Evolutionary conservation across 2,329 filamentous ascomycete genomes (phyloP).

Genomic region (Sclerotinia nivalis): DNA sequence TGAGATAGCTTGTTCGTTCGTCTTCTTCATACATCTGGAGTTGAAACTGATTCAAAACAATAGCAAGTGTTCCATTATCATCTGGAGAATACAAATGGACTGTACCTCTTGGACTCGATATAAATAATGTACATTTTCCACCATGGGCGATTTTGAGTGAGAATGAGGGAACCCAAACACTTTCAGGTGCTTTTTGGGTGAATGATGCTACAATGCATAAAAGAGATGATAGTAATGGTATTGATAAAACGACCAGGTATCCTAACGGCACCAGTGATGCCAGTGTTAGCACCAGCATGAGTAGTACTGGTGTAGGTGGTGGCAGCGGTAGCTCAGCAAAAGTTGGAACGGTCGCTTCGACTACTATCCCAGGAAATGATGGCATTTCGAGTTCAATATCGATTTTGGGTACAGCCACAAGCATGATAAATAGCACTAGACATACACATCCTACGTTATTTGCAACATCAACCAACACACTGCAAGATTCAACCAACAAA

Average conservation of each 20-base stretch:
- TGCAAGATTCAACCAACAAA: background rate
- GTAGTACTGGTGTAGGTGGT: background rate
- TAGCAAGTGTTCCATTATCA: conserved; percentile 11
- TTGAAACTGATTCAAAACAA: background rate
- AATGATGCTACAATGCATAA: conserved; percentile 1
- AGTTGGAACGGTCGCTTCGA: background rate
- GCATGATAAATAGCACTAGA: background rate
- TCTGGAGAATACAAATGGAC: conserved; percentile 5
- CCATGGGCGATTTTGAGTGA: conserved; percentile 17
- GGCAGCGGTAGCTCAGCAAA: background rate
- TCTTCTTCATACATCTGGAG: background rate
- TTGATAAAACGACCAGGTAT: conserved; percentile 3
- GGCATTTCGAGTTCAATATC: background rate
- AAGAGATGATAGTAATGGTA: background rate
- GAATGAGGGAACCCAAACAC: background rate
- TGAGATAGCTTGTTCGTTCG: conserved; percentile 16
- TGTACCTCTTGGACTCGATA: conserved; percentile 15
- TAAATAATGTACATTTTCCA: conserved; percentile 19
- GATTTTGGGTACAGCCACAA: background rate
- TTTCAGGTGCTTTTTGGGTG: conserved; percentile 22
- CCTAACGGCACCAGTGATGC: background rate
- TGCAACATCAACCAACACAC: background rate
- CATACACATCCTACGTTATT: background rate
- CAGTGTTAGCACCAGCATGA: background rate
- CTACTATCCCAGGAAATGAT: background rate